Evolutionary conservation across 306 rosid species (phyloP), one percentile per base, ranked within the genome.

Genomic region (Trichosanthes truncata): DNA sequence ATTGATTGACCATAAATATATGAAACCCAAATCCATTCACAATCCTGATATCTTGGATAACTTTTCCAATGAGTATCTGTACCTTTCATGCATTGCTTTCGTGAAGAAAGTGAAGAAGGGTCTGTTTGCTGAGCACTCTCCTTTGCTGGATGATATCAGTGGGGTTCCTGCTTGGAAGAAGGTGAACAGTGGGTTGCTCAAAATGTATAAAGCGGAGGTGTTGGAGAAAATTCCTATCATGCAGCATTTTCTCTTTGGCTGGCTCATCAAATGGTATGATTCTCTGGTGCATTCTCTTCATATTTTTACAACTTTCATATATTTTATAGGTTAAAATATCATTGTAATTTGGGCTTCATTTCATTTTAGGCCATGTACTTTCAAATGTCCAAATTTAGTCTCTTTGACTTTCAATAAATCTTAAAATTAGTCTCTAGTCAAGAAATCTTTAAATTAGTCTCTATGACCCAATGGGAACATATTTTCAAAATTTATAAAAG

Each of bases 241-340:
- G 99, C 99, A 96, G 87, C 99, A 96, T 87, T 93, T 96, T 68
- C 97, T 93, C 14, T 96, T 91, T 63, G 99, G 97, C 41, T 91
- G 91, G 80, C 93, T 96, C 48, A 91, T 96, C 81, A 85, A 90
- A 59, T 96, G 99, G 98, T 96, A 86, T 29, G 81, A 9, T 3
- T 76, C 29, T 25, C 33, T 35, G 73, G 12, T 45, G 61, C 43
- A 21, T 33, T 82, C 41, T 40, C 15, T 69, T 5, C 75, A 35
- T 14, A 12, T 72, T 74, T 21, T 20, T 41, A 62, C 17, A 76
- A 55, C 51, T 18, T 23, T 13, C 9, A 25, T 29, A 20, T 29
- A 45, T 45, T 45, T 11, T 13, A 11, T 45, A 45, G 3, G 49
- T 45, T 45, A 45, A 45, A 45, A 2, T 43, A 43, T 8, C 48